These are phyloP conservation scores for Drechslerella coelobrocha DNA, from an alignment of 2,329 filamentous ascomycete species.

Conservation along the genomic window DNA sequence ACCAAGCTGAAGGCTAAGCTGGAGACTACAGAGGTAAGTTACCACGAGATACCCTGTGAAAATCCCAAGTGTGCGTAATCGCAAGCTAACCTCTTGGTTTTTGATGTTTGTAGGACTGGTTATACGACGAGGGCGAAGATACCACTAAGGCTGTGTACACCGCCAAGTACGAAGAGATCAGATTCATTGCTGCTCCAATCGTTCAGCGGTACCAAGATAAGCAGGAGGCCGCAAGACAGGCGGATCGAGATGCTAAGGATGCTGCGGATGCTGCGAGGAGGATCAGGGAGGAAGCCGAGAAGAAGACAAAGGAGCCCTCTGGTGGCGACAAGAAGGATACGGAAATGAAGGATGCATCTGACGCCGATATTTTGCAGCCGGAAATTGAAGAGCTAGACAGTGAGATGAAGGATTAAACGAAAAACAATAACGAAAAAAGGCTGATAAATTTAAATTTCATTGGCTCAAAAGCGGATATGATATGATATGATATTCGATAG, in stretches of 20 bases:
- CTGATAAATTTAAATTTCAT: not conserved
- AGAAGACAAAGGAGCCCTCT: constrained; percentile 65
- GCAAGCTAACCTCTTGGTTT: constrained; percentile 11
- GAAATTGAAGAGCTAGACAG: constrained; percentile 36
- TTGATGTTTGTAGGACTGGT: constrained; percentile 78
- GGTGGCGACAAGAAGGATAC: constrained; percentile 67
- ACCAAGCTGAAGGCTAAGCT: constrained; percentile 82
- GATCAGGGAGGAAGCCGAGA: constrained; percentile 75
- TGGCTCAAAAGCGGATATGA: not conserved
- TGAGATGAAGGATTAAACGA: constrained; percentile 43
- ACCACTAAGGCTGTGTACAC: constrained; percentile 91
- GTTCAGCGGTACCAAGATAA: constrained; percentile 96
- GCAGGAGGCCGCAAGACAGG: constrained; percentile 82
- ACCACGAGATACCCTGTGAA: constrained; percentile 9
- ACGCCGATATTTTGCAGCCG: constrained; percentile 31
- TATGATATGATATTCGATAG: constrained; percentile 8
- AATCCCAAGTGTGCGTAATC: not conserved
- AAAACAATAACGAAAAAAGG: constrained; percentile 5
- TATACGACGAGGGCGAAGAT: constrained; percentile 97
- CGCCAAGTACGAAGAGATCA: constrained; percentile 94
- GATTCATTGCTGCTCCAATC: constrained; percentile 86
- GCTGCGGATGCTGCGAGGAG: constrained; percentile 67
- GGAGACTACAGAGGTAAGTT: constrained; percentile 79
- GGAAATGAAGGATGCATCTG: constrained; percentile 60
- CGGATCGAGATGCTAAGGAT: constrained; percentile 69